Base-by-base conservation (phyloP, 352 stramenopile genomes). In the Phytophthora brassicae region DNA sequence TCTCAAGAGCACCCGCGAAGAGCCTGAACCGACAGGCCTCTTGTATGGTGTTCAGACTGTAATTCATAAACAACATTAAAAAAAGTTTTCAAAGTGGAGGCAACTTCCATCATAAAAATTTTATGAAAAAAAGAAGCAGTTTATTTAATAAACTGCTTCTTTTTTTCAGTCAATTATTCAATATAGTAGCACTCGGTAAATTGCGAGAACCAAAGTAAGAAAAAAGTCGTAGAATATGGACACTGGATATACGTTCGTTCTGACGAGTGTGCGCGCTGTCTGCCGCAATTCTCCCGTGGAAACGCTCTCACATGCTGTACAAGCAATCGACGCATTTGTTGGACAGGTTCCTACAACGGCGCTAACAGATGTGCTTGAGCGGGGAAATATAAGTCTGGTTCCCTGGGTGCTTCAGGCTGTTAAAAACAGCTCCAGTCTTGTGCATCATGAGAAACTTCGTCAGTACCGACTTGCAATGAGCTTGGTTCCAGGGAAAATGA, bases 381-480 rank as follows among this genome's bases (percentile, higher is more conserved):
- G 49, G n/a, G 20, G 35, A 8, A 38, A 60, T 3, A 26, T 13
- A 4, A 23, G 39, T n/a, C n/a, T 62, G 3, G 61, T 62, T 20
- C 20, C 43, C 24, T 14, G 38, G 11, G 17, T 28, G 8, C 46
- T 63, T n/a, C 35, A 14, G 11, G 51, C 51, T 3, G 51, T 66
- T 2, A 51, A 57, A 3, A 11, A 38, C 23, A 67, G 44, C 24
- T 39, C 20, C 1, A 52, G 29, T 19, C 41, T 56, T 23, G 13
- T 53, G 7, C 14, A 52, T 6, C 26, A 67, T n/a, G 60, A 67
- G 22, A 67, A 66, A 6, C 20, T 65, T 39, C 39, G 39, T 3
- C 57, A 66, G 33, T 66, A 66, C 9, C 48, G 57, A 43, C 2
- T 9, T 6, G 60, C 52, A 0, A 67, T 63, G 44, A 2, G 23